phyloP scores from a whole-genome alignment of 2,329 filamentous ascomycete species.

The Hypoxylon sp. region DNA sequence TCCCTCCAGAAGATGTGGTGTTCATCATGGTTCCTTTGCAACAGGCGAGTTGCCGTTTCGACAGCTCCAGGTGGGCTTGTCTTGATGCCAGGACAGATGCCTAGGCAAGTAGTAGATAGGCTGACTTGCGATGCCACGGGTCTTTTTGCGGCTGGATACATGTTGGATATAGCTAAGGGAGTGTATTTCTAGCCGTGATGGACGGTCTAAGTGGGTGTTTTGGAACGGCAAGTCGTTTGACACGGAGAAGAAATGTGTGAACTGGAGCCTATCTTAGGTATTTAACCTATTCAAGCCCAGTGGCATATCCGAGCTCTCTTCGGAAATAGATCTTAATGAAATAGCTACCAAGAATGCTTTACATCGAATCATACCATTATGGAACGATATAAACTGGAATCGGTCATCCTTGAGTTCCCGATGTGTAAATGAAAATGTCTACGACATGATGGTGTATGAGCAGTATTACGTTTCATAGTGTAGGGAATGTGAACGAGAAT shows the following conservation, averaged over 20 bases:
- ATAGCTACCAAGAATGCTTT: background rate
- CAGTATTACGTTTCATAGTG: background rate
- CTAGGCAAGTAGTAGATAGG: background rate
- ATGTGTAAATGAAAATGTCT: background rate
- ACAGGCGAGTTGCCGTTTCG: slow-evolving; percentile 43
- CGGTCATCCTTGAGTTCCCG: background rate
- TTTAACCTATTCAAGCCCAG: background rate
- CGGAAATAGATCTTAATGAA: background rate
- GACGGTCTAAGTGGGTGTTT: background rate
- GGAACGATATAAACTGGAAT: background rate
- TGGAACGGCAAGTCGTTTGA: background rate
- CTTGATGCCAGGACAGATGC: background rate
- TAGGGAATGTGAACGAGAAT: background rate
- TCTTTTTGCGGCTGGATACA: background rate
- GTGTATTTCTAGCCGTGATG: background rate
- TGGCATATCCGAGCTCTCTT: background rate
- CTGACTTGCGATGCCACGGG: background rate
- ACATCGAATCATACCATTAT: background rate
- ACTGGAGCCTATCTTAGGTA: background rate
- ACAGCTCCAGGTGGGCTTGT: slow-evolving; percentile 20
- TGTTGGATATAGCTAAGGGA: background rate
- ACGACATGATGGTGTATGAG: background rate
- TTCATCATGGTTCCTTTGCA: slow-evolving; percentile 51
- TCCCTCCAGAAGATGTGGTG: slow-evolving; percentile 53
- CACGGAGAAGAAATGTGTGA: background rate